Conservation (phyloP, 129 eudicot genomes). For the Arctium lappa region DNA sequence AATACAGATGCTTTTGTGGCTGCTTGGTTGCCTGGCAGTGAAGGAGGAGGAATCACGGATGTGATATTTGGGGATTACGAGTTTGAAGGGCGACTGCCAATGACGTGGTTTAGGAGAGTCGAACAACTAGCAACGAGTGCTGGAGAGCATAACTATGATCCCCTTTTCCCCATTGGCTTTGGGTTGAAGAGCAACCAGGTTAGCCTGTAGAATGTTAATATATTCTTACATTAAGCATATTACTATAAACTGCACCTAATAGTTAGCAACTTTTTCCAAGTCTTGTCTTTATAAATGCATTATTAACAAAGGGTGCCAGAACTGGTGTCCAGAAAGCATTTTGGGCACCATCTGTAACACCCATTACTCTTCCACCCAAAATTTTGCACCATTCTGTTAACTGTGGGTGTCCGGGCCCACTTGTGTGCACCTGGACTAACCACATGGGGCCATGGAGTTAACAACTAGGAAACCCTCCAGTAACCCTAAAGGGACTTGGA, state of each 20-base stretch:
- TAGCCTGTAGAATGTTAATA: not conserved
- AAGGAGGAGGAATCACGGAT: constrained; percentile 64
- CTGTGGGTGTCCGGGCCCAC: not conserved
- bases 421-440: not conserved
- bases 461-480: not conserved
- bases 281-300: not conserved
- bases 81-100: constrained; percentile 44
- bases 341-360: not conserved
- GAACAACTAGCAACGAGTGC: constrained; percentile 46
- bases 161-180: constrained; percentile 60
- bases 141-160: constrained; percentile 35
- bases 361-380: not conserved
- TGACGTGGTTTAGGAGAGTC: constrained; percentile 60
- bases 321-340: not conserved
- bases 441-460: not conserved
- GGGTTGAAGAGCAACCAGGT: constrained; percentile 38
- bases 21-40: constrained; percentile 73
- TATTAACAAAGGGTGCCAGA: not conserved
- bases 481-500: not conserved
- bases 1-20: constrained; percentile 58
- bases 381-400: not conserved
- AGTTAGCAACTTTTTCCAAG: not conserved
- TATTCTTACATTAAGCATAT: not conserved
- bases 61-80: constrained; percentile 57
- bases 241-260: not conserved